Conservation (phyloP, 2,329 filamentous ascomycete species). For the Fusarium domesticum region DNA sequence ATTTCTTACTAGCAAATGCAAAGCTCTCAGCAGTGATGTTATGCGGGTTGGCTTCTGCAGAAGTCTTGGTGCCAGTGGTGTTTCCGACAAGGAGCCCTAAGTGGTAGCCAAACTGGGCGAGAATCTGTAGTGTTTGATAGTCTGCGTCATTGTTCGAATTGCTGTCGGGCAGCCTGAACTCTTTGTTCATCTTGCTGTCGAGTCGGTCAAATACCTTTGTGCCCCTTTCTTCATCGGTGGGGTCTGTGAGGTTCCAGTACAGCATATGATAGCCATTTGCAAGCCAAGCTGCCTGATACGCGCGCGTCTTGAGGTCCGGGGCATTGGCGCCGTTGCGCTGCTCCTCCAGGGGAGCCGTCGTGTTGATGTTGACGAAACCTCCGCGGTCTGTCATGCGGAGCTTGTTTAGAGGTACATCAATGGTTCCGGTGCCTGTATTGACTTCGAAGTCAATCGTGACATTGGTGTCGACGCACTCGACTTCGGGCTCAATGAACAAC, state of each 20-base stretch:
- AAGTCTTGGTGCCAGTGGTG: not conserved
- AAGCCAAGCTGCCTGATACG: slow-evolving; percentile 43
- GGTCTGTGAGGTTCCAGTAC: slow-evolving; percentile 39
- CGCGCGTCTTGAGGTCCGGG: slow-evolving; percentile 37
- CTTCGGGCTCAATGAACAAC: slow-evolving; percentile 46
- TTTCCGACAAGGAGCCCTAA: not conserved
- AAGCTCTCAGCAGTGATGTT: slow-evolving; percentile 4
- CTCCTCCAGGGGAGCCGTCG: slow-evolving; percentile 32
- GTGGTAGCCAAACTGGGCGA: slow-evolving; percentile 5
- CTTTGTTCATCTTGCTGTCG: slow-evolving; percentile 8
- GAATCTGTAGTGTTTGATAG: slow-evolving; percentile 8
- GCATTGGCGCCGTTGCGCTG: slow-evolving; percentile 33
- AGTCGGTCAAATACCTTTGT: slow-evolving; percentile 10
- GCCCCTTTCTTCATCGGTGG: slow-evolving; percentile 5
- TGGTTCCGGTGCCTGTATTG: slow-evolving; percentile 4
- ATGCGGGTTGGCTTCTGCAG: slow-evolving; percentile 3
- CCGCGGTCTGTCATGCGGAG: slow-evolving; percentile 41
- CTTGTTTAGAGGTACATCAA: slow-evolving; percentile 9
- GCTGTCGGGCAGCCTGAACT: slow-evolving; percentile 12
- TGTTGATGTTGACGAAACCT: slow-evolving; percentile 41
- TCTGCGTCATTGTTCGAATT: slow-evolving; percentile 2
- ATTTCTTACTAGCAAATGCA: slow-evolving; percentile 4
- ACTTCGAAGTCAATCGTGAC: slow-evolving; percentile 42
- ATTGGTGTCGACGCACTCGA: slow-evolving; percentile 43
- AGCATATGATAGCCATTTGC: slow-evolving; percentile 40